Evolutionary conservation across 73 alveolate genomes (phyloP).

Genomic region (Tetrahymena thermophila): DNA sequence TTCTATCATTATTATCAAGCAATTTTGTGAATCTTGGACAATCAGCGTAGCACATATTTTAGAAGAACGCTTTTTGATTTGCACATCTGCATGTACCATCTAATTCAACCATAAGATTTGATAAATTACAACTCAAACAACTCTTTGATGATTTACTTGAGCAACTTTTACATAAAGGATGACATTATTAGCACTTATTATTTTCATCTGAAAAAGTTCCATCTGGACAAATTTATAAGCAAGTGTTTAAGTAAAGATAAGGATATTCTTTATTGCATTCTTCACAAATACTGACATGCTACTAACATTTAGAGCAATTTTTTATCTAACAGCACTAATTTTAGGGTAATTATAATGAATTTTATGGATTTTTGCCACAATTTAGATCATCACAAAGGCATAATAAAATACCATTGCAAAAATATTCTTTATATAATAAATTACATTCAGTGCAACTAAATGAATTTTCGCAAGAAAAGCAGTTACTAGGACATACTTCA

Average conservation of each 20-base stretch:
- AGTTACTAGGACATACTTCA: background rate
- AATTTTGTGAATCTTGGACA: background rate
- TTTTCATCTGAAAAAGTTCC: background rate
- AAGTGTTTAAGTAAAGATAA: background rate
- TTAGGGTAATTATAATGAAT: no score
- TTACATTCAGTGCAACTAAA: background rate
- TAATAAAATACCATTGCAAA: background rate
- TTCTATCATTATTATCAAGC: background rate
- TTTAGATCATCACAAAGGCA: background rate
- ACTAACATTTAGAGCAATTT: background rate
- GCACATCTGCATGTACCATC: background rate
- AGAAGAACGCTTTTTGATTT: background rate
- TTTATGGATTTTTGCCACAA: no score
- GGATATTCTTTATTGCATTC: background rate
- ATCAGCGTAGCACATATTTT: background rate
- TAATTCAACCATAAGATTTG: background rate
- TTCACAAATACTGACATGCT: background rate
- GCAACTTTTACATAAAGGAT: background rate
- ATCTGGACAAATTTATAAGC: background rate
- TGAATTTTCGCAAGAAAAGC: background rate
- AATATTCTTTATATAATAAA: background rate
- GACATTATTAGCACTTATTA: background rate
- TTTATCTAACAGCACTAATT: background rate
- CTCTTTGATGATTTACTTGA: background rate
- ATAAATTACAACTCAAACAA: background rate